Evolutionary conservation across 2,329 filamentous ascomycete species (phyloP), one percentile per base, ranked within the genome.

Genomic region (Colletotrichum tamarilloi): DNA sequence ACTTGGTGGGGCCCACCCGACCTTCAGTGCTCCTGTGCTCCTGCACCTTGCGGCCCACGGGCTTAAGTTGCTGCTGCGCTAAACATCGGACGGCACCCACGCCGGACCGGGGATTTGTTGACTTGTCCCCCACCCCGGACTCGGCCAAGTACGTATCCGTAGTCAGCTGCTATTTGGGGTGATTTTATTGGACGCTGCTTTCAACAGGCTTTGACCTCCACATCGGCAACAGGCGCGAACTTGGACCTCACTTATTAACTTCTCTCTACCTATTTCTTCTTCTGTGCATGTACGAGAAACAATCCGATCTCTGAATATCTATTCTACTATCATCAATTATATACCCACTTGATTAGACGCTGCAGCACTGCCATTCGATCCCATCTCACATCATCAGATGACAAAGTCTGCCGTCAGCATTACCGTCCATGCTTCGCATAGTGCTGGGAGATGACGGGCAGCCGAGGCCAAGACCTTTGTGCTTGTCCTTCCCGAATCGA

Each of bases 51-150:
- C 19, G 42, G 42, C 42, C 42, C 42, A 49, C 19, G 42, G 42
- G 42, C 42, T 49, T 49, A n/a, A 8, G 19, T 0, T 49, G 16
- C 42, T 22, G 19, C 42, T 49, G 42, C 66, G 62, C 66, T 56
- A 73, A 49, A 69, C 66, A 65, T 73, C 66, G 66, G 59, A 73
- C 70, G 70, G 55, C 42, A 49, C 7, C 55, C 55, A 72, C 24
- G 32, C 70, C 59, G 59, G 59, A 63, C 66, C 66, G 70, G 70
- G 42, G 63, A 55, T 28, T 66, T 68, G 35, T 46, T 26, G 35
- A 49, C 42, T 52, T 52, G 42, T 38, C 69, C 69, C 38, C 69
- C 38, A 68, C 38, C 22, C 69, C 69, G 52, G 24, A 22, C 56
- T 22, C n/a, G 58, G 69, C 68, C 57, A 60, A 32, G 38, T 42